Percentiles rank a stretch among this genome's conserved stretches.
Evolutionary conservation across 2,329 filamentous ascomycete species (phyloP).

Genomic region (Ophiocordyceps camponoti-floridani): DNA sequence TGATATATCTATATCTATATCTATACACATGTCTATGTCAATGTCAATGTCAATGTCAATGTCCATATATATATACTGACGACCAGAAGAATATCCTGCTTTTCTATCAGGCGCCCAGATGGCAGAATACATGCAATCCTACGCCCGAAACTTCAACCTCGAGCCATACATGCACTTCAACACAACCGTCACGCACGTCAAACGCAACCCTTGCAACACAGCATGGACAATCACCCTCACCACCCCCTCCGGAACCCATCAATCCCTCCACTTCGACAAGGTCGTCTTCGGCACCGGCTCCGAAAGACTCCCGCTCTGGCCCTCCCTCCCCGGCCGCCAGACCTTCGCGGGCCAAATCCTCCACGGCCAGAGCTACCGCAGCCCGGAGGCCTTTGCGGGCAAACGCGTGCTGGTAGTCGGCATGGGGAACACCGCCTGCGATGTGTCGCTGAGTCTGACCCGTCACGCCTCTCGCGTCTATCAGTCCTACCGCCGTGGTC

Average conservation of each 20-base stretch:
- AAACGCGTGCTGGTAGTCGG: constrained; percentile 26
- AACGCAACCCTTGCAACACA: constrained; percentile 1
- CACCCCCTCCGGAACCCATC: too few relatives aligned
- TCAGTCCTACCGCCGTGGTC: constrained; percentile 9
- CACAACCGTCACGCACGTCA: constrained; percentile 8
- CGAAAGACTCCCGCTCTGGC: constrained; percentile 17
- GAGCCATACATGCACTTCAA: constrained; percentile 10
- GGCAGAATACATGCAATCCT: constrained; percentile 15
- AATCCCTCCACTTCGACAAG: constrained; percentile 14
- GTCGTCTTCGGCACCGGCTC: constrained; percentile 18
- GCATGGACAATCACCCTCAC: too few relatives aligned
- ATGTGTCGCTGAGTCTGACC: constrained; percentile 13
- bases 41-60: background rate
- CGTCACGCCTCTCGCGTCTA: constrained; percentile 8
- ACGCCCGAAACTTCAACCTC: constrained; percentile 16
- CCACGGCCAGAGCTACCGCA: constrained; percentile 4
- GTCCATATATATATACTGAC: too few relatives aligned
- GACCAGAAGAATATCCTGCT: constrained; percentile 4
- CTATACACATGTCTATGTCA: background rate
- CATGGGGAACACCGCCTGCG: constrained; percentile 19
- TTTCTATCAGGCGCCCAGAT: constrained; percentile 10
- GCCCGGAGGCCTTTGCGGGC: constrained; percentile 7
- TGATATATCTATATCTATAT: too few relatives aligned
- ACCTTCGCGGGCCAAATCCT: constrained; percentile 13
- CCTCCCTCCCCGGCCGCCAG: constrained; percentile 13